A percentile compares a stretch with the other conserved stretches of the same genome.
These are phyloP conservation scores for Diplotaxis tenuifolia DNA, from an alignment of 345 rosid species.

Conservation along the genomic window DNA sequence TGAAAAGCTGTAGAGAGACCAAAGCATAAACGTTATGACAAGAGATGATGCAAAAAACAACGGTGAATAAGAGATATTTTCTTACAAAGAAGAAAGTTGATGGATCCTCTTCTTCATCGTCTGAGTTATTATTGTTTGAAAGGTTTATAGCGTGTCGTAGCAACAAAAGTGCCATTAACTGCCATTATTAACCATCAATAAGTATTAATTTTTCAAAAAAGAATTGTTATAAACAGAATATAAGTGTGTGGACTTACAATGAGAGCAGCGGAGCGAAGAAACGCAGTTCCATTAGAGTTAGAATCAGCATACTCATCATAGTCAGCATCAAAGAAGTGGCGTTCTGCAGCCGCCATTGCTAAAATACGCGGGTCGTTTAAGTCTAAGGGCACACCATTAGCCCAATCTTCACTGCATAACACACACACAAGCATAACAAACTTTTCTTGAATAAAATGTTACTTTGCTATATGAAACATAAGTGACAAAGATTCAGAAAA, in stretches of 20 bases:
- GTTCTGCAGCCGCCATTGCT: slow-evolving; percentile 92
- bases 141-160: slow-evolving; percentile 77
- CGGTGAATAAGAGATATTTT: background rate
- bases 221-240: background rate
- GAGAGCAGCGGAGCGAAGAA: slow-evolving; percentile 93
- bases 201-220: background rate
- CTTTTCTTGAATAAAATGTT: background rate
- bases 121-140: slow-evolving; percentile 64
- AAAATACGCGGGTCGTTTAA: slow-evolving; percentile 78
- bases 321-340: slow-evolving; percentile 77
- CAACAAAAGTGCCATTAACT: slow-evolving; percentile 93
- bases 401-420: slow-evolving; percentile 66
- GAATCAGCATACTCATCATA: slow-evolving; percentile 82
- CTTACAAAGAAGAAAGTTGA: slow-evolving; percentile 85
- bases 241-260: slow-evolving; percentile 49
- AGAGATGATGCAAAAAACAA: background rate
- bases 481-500: background rate
- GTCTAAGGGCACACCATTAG: slow-evolving; percentile 68
- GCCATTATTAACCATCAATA: slow-evolving; percentile 27
- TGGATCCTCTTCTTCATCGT: slow-evolving; percentile 58
- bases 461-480: background rate
- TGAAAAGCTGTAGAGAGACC: slow-evolving; percentile 62
- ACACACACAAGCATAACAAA: slow-evolving; percentile 20
- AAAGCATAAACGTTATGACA: background rate
- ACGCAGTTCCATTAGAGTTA: slow-evolving; percentile 87